These are phyloP conservation scores for Coemansia sp. DNA, from an alignment of 192 early-diverging fungal species.

Conservation along the genomic window DNA sequence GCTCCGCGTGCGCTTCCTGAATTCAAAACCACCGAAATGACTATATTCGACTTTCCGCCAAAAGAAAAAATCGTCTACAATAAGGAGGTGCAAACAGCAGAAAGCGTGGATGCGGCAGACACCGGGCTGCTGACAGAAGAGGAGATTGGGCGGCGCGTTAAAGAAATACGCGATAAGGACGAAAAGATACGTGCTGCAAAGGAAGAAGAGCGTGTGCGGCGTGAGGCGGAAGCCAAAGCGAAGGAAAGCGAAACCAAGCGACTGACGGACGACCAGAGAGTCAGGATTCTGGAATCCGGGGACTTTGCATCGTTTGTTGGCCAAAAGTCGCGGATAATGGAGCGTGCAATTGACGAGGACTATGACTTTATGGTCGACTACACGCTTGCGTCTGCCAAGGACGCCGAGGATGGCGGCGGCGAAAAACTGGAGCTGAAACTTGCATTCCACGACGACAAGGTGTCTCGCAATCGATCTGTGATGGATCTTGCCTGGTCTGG, in stretches of 20 bases:
- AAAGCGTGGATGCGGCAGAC: slow-evolving; percentile 35
- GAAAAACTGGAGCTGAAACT: slow-evolving; percentile 68
- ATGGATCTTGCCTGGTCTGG: slow-evolving; percentile 90
- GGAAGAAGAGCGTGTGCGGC: slow-evolving; percentile 53
- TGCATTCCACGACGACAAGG: slow-evolving; percentile 79
- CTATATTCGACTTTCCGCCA: slow-evolving; percentile 86
- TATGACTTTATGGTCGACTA: slow-evolving; percentile 97
- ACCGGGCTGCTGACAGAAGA: slow-evolving; percentile 37
- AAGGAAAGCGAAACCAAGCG: slow-evolving; percentile 60
- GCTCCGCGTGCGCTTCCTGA: slow-evolving; percentile 50
- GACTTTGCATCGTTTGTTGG: slow-evolving; percentile 89
- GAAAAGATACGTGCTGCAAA: slow-evolving; percentile 26
- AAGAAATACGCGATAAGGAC: slow-evolving; percentile 48
- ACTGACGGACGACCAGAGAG: slow-evolving; percentile 83
- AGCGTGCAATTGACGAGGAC: slow-evolving; percentile 80
- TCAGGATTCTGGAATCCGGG: slow-evolving; percentile 68
- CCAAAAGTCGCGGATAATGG: slow-evolving; percentile 79
- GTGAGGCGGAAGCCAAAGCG: slow-evolving; percentile 64
- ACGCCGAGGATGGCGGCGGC: slow-evolving; percentile 60
- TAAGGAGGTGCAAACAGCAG: slow-evolving; percentile 81
- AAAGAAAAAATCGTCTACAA: slow-evolving; percentile 83
- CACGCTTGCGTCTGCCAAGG: slow-evolving; percentile 55
- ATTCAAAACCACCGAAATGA: slow-evolving; percentile 69
- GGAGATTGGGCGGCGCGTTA: slow-evolving; percentile 49
- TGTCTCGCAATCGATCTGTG: slow-evolving; percentile 85